Conservation (phyloP, 2,329 filamentous ascomycete species). For the Aspergillus sojae region DNA sequence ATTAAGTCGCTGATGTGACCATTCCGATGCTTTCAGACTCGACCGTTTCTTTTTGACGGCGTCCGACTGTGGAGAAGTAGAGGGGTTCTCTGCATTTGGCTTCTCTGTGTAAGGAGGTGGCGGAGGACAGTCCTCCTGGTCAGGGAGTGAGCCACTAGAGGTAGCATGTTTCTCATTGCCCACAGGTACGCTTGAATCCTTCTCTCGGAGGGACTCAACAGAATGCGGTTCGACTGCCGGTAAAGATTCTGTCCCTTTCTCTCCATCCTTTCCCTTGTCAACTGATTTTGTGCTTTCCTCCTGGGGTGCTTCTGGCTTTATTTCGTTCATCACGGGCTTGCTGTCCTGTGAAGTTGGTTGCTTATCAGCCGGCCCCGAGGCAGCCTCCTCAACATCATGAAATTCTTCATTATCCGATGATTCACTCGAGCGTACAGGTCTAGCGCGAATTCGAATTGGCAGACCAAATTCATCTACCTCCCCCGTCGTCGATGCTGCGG, state of each 20-base stretch:
- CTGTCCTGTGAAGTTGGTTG: conserved; percentile 1
- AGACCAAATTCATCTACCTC: conserved; percentile 45
- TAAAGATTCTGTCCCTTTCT: conserved; percentile 9
- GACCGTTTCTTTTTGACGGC: conserved; percentile 26
- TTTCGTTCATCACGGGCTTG: not conserved
- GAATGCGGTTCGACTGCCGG: conserved; percentile 3
- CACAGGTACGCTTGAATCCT: not conserved
- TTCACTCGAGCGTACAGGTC: conserved; percentile 19
- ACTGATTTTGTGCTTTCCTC: not conserved
- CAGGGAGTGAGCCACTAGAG: not conserved
- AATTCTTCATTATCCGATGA: conserved; percentile 21
- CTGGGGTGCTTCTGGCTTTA: not conserved
- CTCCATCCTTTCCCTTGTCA: conserved; percentile 1
- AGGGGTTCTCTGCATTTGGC: conserved; percentile 9
- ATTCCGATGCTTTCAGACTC: conserved; percentile 67
- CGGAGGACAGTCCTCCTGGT: conserved; percentile 12
- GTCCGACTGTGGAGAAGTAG: conserved; percentile 16
- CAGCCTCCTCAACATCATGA: conserved; percentile 24
- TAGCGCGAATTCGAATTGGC: conserved; percentile 35
- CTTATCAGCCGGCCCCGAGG: not conserved
- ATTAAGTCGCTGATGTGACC: conserved; percentile 82
- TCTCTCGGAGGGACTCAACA: conserved; percentile 4
- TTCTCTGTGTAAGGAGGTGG: conserved; percentile 22
- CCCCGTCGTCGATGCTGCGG: conserved; percentile 17
- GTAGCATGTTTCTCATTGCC: conserved; percentile 9